Evolutionary conservation across 164 flowering plant genomes (phyloP).

Genomic region (Euptelea pleiosperma): DNA sequence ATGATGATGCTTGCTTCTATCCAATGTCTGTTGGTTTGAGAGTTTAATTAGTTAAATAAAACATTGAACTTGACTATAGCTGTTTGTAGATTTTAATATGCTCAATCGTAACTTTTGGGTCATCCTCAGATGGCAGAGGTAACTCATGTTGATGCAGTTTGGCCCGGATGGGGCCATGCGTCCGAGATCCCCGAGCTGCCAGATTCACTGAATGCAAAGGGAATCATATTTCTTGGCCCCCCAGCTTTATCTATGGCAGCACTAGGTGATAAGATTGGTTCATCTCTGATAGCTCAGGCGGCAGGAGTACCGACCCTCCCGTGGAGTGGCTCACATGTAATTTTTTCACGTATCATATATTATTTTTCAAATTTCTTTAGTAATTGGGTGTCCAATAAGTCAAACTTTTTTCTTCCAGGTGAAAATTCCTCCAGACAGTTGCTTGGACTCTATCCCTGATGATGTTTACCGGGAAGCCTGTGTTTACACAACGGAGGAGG

Average conservation of each 20-base stretch:
- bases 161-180: conserved; percentile 99
- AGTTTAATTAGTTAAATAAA: not conserved
- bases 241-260: conserved; percentile 93
- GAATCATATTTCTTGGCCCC: conserved; percentile 93
- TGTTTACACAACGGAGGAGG: conserved; percentile 94
- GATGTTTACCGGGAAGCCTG: conserved; percentile 83
- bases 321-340: conserved; percentile 99
- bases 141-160: conserved; percentile 94
- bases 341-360: not conserved
- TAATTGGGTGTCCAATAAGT: conserved; percentile 1
- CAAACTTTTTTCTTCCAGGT: conserved; percentile 49
- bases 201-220: conserved; percentile 78
- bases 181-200: conserved; percentile 99
- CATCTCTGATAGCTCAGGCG: conserved; percentile 98
- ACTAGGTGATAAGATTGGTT: conserved; percentile 98
- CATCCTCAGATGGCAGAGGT: conserved; percentile 81
- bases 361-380: conserved; percentile 4
- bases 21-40: not conserved
- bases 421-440: conserved; percentile 72
- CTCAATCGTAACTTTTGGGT: conserved; percentile 15
- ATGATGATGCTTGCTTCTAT: not conserved
- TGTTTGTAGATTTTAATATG: conserved; percentile 5
- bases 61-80: not conserved
- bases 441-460: conserved; percentile 79
- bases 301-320: conserved; percentile 99